Percentiles rank a stretch among this genome's conserved stretches.
Evolutionary conservation across 495 filamentous ascomycete genomes (phyloP).

Genomic region (Penicillium steckii): DNA sequence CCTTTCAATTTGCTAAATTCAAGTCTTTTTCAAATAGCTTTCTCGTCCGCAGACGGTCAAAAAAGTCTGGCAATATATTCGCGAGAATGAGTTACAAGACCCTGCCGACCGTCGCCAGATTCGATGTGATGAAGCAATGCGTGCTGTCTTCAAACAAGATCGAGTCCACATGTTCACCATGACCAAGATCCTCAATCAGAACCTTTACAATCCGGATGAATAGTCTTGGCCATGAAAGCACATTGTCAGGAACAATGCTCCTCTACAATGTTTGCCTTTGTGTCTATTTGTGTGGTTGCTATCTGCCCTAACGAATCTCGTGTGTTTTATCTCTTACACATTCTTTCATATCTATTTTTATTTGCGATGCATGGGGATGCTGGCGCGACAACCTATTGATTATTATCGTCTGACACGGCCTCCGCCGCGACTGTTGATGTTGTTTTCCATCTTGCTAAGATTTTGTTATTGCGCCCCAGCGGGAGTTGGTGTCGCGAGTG

Average conservation of each 20-base stretch:
- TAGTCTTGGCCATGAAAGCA: constrained; percentile 22
- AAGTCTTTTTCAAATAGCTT: constrained; percentile 54
- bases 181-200: constrained; percentile 77
- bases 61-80: constrained; percentile 92
- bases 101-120: constrained; percentile 90
- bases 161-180: constrained; percentile 98
- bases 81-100: constrained; percentile 81
- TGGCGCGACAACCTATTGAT: constrained; percentile 19
- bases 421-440: constrained; percentile 15
- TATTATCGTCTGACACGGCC: constrained; percentile 7
- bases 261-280: too few species aligned
- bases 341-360: constrained; percentile 18
- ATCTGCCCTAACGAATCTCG: constrained; percentile 25
- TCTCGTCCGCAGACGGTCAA: constrained; percentile 95
- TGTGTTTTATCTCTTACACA: constrained; percentile 21
- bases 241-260: background rate
- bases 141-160: constrained; percentile 84
- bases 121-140: constrained; percentile 84
- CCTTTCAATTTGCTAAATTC: constrained; percentile 13
- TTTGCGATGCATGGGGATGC: constrained; percentile 33
- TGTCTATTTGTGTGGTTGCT: too few species aligned
- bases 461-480: constrained; percentile 36
- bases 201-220: constrained; percentile 65
- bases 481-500: constrained; percentile 37
- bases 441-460: constrained; percentile 13